A percentile compares a stretch with the other conserved stretches of the same genome.
phyloP scores from a whole-genome alignment of 306 rosid genomes.

The Fagus crenata region DNA sequence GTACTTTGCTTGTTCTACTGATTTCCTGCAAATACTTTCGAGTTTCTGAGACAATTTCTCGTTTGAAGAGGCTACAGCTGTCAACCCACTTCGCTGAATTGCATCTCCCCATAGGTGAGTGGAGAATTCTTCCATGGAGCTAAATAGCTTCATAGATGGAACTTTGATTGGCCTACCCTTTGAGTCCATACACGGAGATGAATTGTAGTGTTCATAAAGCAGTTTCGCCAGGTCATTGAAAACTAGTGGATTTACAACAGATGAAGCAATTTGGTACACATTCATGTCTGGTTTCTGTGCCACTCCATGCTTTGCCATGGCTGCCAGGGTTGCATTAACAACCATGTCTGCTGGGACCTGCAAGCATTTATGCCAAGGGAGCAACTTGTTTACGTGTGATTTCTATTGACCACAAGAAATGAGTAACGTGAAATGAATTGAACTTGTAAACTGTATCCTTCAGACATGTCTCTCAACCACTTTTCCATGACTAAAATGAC shows the following conservation, averaged over 20 bases:
- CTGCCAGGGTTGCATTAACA: constrained; percentile 86
- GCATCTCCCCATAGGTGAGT: constrained; percentile 80
- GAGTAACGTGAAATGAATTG: neutral
- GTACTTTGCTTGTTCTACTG: constrained; percentile 87
- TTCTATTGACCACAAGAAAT: neutral
- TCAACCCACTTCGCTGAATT: constrained; percentile 50
- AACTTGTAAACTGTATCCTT: neutral
- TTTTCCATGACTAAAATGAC: neutral
- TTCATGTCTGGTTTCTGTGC: constrained; percentile 58
- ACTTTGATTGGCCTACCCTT: constrained; percentile 79
- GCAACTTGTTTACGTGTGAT: constrained; percentile 7
- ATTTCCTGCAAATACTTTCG: constrained; percentile 66
- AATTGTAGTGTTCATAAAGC: constrained; percentile 64
- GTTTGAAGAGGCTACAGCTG: constrained; percentile 50
- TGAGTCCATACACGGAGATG: constrained; percentile 68
- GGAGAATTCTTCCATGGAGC: constrained; percentile 79
- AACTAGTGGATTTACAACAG: constrained; percentile 72
- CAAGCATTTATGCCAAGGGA: constrained; percentile 14
- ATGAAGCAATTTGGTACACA: constrained; percentile 87
- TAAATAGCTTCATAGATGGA: constrained; percentile 75
- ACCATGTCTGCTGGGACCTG: constrained; percentile 99
- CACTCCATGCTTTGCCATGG: constrained; percentile 80
- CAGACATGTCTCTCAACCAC: too few relatives aligned
- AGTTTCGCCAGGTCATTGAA: constrained; percentile 60
- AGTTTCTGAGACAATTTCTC: constrained; percentile 59